A percentile compares a stretch with the other conserved stretches of the same genome.
phyloP scores from a whole-genome alignment of 768 basidiomycete genomes.

The Boletus tylopilopsis region DNA sequence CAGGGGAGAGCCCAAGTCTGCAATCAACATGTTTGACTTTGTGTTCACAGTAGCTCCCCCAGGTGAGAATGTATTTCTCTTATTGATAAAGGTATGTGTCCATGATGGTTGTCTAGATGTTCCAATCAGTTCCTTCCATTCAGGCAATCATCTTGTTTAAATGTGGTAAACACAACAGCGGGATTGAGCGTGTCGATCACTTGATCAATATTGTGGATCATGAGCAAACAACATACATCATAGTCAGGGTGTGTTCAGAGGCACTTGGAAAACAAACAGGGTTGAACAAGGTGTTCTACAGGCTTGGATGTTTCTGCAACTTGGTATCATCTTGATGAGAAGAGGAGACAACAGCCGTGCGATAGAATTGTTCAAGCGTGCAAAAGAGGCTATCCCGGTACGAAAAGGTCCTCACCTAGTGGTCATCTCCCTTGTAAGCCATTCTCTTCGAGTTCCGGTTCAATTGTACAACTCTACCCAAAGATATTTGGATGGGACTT shows the following conservation, averaged over 20 bases:
- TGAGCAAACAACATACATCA: too few species aligned
- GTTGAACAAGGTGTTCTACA: not conserved
- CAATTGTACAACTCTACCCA: not conserved
- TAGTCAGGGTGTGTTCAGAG: too few species aligned
- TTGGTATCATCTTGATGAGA: not conserved
- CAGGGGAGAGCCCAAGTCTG: not conserved
- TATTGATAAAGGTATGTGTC: slow-evolving; percentile 8
- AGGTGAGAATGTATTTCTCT: not conserved
- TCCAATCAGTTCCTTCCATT: not conserved
- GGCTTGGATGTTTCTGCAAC: not conserved
- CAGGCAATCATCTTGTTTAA: slow-evolving; percentile 3
- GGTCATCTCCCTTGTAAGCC: not conserved
- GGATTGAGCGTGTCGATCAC: too few species aligned
- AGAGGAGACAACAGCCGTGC: not conserved
- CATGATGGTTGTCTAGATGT: not conserved
- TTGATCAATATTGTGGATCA: too few species aligned
- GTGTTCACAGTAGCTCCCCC: not conserved
- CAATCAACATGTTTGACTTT: slow-evolving; percentile 1
- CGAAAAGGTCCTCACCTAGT: not conserved
- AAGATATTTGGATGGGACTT: slow-evolving; percentile 15
- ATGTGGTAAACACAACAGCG: not conserved
- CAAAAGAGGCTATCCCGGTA: not conserved
- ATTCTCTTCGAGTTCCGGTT: not conserved
- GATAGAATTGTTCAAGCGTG: not conserved
- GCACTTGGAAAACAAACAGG: not conserved